These are phyloP conservation scores for Termitomyces sp. DNA, from an alignment of 768 basidiomycete species.

Conservation along the genomic window DNA sequence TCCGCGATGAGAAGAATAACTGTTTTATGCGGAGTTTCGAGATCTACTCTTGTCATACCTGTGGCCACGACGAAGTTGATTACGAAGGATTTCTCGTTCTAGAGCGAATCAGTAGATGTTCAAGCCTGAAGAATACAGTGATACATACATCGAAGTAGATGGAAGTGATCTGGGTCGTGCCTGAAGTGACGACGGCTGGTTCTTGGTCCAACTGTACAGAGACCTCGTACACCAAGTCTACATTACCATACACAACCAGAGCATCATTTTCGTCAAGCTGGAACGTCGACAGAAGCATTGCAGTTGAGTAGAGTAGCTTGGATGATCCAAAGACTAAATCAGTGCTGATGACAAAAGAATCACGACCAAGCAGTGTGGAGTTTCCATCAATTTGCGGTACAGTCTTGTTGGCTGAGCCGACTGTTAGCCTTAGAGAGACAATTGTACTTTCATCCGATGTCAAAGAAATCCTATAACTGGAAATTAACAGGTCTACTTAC, in stretches of 20 bases:
- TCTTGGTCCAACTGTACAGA: constrained; percentile 1
- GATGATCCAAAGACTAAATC: constrained; percentile 11
- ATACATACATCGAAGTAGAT: constrained; percentile 5
- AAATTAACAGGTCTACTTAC: neutral
- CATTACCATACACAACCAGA: constrained; percentile 10
- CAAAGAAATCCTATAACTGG: neutral
- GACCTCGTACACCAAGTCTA: constrained; percentile 10
- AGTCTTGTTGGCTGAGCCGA: constrained; percentile 7
- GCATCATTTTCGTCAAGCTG: constrained; percentile 9
- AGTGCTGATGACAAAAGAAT: constrained; percentile 10
- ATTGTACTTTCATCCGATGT: constrained; percentile 1
- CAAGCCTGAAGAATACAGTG: neutral
- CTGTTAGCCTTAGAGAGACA: constrained; percentile 5
- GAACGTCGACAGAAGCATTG: constrained; percentile 12
- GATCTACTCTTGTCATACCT: constrained; percentile 8
- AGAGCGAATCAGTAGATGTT: neutral
- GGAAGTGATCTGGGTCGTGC: constrained; percentile 6
- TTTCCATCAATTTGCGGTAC: constrained; percentile 9
- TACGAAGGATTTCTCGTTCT: constrained; percentile 5
- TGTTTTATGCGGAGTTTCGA: neutral
- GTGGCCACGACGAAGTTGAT: constrained; percentile 4
- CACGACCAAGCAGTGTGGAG: constrained; percentile 10
- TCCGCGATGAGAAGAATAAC: constrained; percentile 11
- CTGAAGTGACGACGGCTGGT: constrained; percentile 1
- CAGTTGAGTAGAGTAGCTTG: constrained; percentile 10